phyloP scores from a whole-genome alignment of 1,284 basidiomycete genomes.

The Sanguinoderma infundibulare region DNA sequence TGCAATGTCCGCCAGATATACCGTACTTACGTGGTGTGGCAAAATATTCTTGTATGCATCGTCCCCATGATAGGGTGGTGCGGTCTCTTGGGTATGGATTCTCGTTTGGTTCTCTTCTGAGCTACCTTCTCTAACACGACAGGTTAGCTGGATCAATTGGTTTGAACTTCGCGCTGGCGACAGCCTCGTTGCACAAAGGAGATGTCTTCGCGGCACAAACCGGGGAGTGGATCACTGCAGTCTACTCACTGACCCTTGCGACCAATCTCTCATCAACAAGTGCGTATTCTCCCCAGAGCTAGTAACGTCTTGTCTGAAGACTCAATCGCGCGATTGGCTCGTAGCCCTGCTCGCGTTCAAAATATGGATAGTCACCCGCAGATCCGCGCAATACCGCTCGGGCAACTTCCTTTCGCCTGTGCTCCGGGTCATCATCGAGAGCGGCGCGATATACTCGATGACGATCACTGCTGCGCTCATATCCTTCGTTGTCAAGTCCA shows the following conservation, averaged over 20 bases:
- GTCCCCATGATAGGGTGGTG: constrained; percentile 26
- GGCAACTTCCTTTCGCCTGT: constrained; percentile 31
- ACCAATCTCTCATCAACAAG: constrained; percentile 38
- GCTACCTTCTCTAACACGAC: constrained; percentile 32
- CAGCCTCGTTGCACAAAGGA: constrained; percentile 20
- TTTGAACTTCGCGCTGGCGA: constrained; percentile 20
- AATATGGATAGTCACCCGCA: constrained; percentile 33
- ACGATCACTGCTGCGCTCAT: constrained; percentile 38
- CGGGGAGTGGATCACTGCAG: constrained; percentile 36
- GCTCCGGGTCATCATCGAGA: constrained; percentile 38
- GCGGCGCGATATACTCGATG: constrained; percentile 38
- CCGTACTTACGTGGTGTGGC: constrained; percentile 34
- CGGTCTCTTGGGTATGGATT: constrained; percentile 25
- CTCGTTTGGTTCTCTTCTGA: constrained; percentile 25
- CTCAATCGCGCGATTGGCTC: not conserved
- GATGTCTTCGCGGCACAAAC: constrained; percentile 29
- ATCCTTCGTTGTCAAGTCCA: constrained; percentile 34
- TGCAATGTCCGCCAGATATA: constrained; percentile 2
- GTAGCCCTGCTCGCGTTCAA: constrained; percentile 32
- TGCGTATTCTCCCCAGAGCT: constrained; percentile 12
- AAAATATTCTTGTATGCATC: constrained; percentile 29
- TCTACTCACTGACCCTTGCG: constrained; percentile 34
- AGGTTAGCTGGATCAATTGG: constrained; percentile 20
- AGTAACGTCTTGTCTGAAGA: not conserved
- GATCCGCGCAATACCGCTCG: constrained; percentile 24